Base-by-base conservation (phyloP, 1,284 basidiomycete species). In the Sporisorium scitamineum region DNA sequence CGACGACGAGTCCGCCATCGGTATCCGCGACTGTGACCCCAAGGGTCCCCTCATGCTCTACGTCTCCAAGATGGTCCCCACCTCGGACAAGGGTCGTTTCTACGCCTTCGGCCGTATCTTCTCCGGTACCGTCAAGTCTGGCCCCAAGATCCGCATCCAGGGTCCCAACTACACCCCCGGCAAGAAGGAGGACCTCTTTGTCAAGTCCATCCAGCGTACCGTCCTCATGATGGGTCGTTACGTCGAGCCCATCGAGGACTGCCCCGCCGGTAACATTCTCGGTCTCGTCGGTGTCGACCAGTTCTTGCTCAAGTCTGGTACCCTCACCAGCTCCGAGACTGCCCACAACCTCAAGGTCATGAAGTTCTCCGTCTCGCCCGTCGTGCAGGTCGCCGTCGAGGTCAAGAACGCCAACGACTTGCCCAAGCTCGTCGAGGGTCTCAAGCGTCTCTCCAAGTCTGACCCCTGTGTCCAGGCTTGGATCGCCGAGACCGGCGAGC, bases 271-370 rank as follows among this genome's bases (percentile, higher is more conserved):
- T 86, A 99, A 99, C 91, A 98, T 99, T 84, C 88, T 95, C 80
- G 97, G 97, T 91, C 93, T 99, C 86, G 96, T 99, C 88, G 97
- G 97, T 90, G 93, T 99, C 85, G 97, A 99, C 89, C 97, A 99
- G 89, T 99, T 98, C 93, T 89, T 99, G 89, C 92, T 99, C 88
- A 99, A 99, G 84, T 84, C 91, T 82, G 96, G 97, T 88, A 99
- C 97, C 79, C 91, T 99, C 84, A 98, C 97, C 78, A 92, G 92
- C 75, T 95, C 94, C 67, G 97, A 99, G 89, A 97, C 95, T 65
- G 97, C 97, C 59, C 97, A 99, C 91, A 99, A 99, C 91, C 97
- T 99, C 94, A 94, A 90, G 89, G 95, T 99, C 88, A 99, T 99
- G 96, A 95, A 94, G 90, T 84, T 86, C 81, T 81, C 78, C 86